Evolutionary conservation across 768 basidiomycete species (phyloP).

Genomic region (Lactarius sp.): DNA sequence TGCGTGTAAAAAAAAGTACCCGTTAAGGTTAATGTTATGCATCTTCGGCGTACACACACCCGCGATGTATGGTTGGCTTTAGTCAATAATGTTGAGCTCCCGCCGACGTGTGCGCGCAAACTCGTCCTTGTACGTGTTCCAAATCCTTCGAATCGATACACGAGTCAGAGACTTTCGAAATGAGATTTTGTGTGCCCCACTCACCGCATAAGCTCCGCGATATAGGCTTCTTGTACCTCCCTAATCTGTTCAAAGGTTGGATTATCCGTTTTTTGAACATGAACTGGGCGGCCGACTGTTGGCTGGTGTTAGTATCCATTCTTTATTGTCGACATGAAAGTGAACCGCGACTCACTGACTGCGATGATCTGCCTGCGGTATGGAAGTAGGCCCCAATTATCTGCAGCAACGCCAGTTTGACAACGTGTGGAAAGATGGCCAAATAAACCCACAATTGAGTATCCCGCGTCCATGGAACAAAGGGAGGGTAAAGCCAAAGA

Average conservation of each 20-base stretch:
- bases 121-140: constrained; percentile 93
- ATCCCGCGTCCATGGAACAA: constrained; percentile 96
- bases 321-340: background rate
- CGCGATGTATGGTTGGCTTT: constrained; percentile 10
- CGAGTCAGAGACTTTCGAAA: background rate
- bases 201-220: constrained; percentile 86
- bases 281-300: constrained; percentile 86
- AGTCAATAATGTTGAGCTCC: constrained; percentile 77
- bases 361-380: constrained; percentile 94
- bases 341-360: constrained; percentile 65
- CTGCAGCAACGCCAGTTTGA: constrained; percentile 38
- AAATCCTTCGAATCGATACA: constrained; percentile 56
- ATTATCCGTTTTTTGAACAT: constrained; percentile 66
- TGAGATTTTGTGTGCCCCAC: constrained; percentile 28
- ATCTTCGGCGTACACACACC: background rate
- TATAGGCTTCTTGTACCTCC: constrained; percentile 78
- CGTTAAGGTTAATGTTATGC: background rate
- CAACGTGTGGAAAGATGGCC: background rate
- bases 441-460: constrained; percentile 69
- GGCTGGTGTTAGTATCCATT: background rate
- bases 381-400: constrained; percentile 93
- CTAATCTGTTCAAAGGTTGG: constrained; percentile 80
- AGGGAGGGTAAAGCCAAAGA: constrained; percentile 95
- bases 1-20: constrained; percentile 3
- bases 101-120: constrained; percentile 80